Evolutionary conservation across 208 protist genomes (phyloP).

Genomic region (Acanthamoeba healyi): DNA sequence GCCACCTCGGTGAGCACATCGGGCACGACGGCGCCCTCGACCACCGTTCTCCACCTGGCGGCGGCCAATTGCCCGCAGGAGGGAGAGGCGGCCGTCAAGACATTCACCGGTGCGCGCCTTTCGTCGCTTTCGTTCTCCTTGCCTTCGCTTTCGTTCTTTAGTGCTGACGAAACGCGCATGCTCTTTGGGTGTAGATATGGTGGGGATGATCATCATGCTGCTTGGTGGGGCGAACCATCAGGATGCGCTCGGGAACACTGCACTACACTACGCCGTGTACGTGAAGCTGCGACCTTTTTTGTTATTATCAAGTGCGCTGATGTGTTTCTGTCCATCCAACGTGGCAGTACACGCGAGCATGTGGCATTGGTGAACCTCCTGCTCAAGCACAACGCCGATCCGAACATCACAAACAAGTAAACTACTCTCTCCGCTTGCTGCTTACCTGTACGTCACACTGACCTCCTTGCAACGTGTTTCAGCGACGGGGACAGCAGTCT

Average conservation of each 20-base stretch:
- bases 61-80: not conserved
- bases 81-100: not conserved
- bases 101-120: slow-evolving; percentile 7
- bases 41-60: not conserved
- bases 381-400: slow-evolving; percentile 27
- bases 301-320: not conserved
- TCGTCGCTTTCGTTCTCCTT: not conserved
- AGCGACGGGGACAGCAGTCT: slow-evolving; percentile 13
- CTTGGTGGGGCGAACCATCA: slow-evolving; percentile 1
- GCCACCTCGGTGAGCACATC: not conserved
- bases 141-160: not conserved
- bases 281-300: not conserved
- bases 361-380: not conserved
- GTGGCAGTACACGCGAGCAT: not conserved
- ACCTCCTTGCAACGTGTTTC: not conserved
- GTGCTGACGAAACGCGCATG: not conserved
- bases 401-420: not conserved
- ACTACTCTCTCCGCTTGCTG: not conserved
- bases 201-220: slow-evolving; percentile 5
- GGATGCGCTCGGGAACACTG: slow-evolving; percentile 6
- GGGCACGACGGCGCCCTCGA: not conserved
- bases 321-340: not conserved
- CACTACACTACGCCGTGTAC: slow-evolving; percentile 14
- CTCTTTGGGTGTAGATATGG: not conserved
- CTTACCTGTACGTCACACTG: not conserved